Evolutionary conservation across 2,329 filamentous ascomycete species (phyloP).

Genomic region (Fusarium sp.): DNA sequence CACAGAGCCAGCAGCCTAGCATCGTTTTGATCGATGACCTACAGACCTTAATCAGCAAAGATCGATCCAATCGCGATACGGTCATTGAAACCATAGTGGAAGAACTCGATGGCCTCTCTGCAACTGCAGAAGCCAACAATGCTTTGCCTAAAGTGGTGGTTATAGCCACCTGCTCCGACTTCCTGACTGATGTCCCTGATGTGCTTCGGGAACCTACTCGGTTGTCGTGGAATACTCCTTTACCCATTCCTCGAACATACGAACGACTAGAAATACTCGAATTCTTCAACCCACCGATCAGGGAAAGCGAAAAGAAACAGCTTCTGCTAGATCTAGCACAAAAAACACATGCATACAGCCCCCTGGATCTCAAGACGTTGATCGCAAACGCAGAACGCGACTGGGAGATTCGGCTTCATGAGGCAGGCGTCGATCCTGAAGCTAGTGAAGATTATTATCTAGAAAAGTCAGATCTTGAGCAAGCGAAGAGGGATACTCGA

Average conservation of each 20-base stretch:
- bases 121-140: slow-evolving; percentile 55
- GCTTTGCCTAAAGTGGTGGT: slow-evolving; percentile 75
- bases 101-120: slow-evolving; percentile 70
- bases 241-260: slow-evolving; percentile 81
- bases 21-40: slow-evolving; percentile 86
- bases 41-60: slow-evolving; percentile 77
- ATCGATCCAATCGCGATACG: slow-evolving; percentile 64
- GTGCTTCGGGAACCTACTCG: slow-evolving; percentile 76
- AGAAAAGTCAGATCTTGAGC: slow-evolving; percentile 69
- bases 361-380: slow-evolving; percentile 80
- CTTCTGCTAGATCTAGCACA: slow-evolving; percentile 75
- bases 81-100: slow-evolving; percentile 67
- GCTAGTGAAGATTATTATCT: slow-evolving; percentile 51
- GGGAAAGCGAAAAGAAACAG: slow-evolving; percentile 64
- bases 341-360: slow-evolving; percentile 89
- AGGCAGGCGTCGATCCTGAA: slow-evolving; percentile 30
- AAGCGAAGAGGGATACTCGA: slow-evolving; percentile 77
- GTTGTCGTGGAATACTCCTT: slow-evolving; percentile 77
- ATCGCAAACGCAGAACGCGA: slow-evolving; percentile 58
- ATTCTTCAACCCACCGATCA: slow-evolving; percentile 66
- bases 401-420: slow-evolving; percentile 46
- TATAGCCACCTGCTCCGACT: slow-evolving; percentile 80
- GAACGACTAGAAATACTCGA: slow-evolving; percentile 83
- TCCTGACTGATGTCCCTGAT: slow-evolving; percentile 79
- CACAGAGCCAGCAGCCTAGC: slow-evolving; percentile 78